A percentile compares a stretch with the other conserved stretches of the same genome.
phyloP scores from a whole-genome alignment of 495 filamentous ascomycete genomes.

The Lepraria neglecta region DNA sequence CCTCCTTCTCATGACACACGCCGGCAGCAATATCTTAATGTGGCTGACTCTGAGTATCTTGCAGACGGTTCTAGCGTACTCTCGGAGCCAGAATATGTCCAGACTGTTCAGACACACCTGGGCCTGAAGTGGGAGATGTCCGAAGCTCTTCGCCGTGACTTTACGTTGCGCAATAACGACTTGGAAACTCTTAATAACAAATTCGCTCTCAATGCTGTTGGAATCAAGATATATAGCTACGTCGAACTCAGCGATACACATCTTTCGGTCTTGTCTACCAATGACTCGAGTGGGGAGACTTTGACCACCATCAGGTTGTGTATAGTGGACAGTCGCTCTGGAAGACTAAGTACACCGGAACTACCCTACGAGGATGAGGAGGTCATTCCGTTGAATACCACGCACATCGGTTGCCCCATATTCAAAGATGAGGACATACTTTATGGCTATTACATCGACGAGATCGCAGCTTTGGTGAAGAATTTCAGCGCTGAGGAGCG shows the following conservation, averaged over 20 bases:
- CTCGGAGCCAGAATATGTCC: constrained; percentile 49
- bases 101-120: constrained; percentile 49
- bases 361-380: constrained; percentile 27
- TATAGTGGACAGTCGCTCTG: constrained; percentile 27
- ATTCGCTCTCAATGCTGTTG: constrained; percentile 54
- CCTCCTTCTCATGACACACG: too few relatives aligned
- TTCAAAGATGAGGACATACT: constrained; percentile 22
- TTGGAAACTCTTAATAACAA: constrained; percentile 47
- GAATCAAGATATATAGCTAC: constrained; percentile 62
- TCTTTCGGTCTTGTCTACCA: constrained; percentile 40
- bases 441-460: constrained; percentile 16
- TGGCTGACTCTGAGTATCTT: too few relatives aligned
- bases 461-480: constrained; percentile 18
- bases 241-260: constrained; percentile 58
- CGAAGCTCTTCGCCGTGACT: constrained; percentile 41
- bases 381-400: constrained; percentile 20
- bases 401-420: constrained; percentile 19
- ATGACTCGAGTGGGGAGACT: constrained; percentile 31
- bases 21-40: too few relatives aligned
- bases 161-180: constrained; percentile 44
- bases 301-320: constrained; percentile 33
- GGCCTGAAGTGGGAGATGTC: constrained; percentile 51
- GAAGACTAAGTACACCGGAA: constrained; percentile 23
- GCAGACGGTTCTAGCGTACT: constrained; percentile 61
- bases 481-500: constrained; percentile 21